Percentiles rank a stretch among this genome's conserved stretches.
Evolutionary conservation across 805 yeast genomes (phyloP).

Genomic region (Blastobotrys americana): DNA sequence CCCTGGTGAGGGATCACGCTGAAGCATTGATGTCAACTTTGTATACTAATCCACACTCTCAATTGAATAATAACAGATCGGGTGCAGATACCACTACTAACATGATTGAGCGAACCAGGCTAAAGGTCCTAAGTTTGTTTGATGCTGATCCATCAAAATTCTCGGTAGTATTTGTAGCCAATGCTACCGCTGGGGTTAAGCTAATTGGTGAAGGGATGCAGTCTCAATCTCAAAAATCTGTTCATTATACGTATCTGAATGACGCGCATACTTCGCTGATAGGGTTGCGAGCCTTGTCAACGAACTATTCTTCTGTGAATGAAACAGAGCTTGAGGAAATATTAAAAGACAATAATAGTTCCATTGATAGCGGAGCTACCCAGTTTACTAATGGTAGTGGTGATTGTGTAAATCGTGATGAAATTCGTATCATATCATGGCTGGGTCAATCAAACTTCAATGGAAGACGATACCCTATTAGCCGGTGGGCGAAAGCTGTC

Average conservation of each 20-base stretch:
- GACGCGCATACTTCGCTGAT: conserved; percentile 40
- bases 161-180: conserved; percentile 36
- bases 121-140: conserved; percentile 29
- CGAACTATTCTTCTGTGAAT: conserved; percentile 33
- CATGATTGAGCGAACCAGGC: conserved; percentile 27
- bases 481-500: conserved; percentile 22
- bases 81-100: conserved; percentile 28
- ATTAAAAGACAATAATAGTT: too few species aligned
- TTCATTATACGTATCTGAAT: conserved; percentile 24
- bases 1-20: conserved; percentile 25
- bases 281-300: conserved; percentile 32
- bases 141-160: conserved; percentile 32
- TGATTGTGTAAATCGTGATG: conserved; percentile 34
- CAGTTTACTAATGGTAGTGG: conserved; percentile 36
- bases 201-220: conserved; percentile 31
- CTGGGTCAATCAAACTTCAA: conserved; percentile 41
- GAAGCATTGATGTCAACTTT: conserved; percentile 22
- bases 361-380: background rate
- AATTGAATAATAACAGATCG: conserved; percentile 25
- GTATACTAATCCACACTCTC: conserved; percentile 40
- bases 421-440: conserved; percentile 37
- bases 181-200: conserved; percentile 37
- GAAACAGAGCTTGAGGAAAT: too few species aligned
- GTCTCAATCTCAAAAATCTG: conserved; percentile 12
- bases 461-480: conserved; percentile 34